phyloP scores from a whole-genome alignment of 129 eudicot genomes.

The Ambrosia trifida region DNA sequence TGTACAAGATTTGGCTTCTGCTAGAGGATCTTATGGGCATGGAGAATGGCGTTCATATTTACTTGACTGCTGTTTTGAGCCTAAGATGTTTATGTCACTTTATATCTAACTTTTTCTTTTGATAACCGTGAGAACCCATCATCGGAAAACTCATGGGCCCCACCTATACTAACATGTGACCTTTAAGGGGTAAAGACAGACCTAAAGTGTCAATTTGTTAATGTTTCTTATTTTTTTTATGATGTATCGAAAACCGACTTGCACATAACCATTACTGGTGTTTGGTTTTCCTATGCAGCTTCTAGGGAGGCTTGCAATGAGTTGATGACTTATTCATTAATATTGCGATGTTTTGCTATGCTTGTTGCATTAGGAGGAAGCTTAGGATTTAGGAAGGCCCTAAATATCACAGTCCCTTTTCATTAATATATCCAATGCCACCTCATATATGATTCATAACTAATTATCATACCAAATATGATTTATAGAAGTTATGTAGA shows the following conservation, averaged over 20 bases:
- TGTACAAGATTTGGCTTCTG: conserved; percentile 52
- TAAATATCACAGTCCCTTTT: conserved; percentile 63
- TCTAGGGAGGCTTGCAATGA: conserved; percentile 87
- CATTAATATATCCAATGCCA: conserved; percentile 2
- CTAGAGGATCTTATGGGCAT: conserved; percentile 49
- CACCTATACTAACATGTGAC: no score
- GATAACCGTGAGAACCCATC: no score
- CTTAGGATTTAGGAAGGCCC: conserved; percentile 73
- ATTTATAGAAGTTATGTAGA: neutral
- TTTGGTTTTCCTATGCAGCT: conserved; percentile 54
- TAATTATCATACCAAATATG: neutral
- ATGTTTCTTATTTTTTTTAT: neutral
- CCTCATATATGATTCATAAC: neutral
- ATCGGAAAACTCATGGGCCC: no score
- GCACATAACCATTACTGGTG: conserved; percentile 16
- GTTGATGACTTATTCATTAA: conserved; percentile 85
- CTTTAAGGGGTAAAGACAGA: no score
- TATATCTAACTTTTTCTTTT: neutral
- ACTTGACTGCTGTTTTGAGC: conserved; percentile 94
- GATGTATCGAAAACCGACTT: neutral
- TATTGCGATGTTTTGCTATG: conserved; percentile 92
- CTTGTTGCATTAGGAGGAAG: conserved; percentile 85
- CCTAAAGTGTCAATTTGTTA: neutral
- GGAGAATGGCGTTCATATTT: conserved; percentile 94
- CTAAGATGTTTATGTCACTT: conserved; percentile 71